phyloP scores from a whole-genome alignment of 495 filamentous ascomycete genomes.

The Penicillium odoratum region DNA sequence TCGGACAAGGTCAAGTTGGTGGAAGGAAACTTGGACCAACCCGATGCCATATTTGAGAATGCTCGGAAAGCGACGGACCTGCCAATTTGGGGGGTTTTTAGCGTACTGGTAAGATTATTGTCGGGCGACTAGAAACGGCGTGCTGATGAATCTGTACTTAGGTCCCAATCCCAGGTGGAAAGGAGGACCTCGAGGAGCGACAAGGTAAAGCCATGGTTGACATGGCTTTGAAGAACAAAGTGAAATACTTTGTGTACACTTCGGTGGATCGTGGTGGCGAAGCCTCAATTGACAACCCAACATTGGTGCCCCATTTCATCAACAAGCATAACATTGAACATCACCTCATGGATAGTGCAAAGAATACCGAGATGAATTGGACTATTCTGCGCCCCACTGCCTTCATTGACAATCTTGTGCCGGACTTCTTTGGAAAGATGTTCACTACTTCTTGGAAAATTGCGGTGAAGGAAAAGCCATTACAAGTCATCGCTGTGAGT shows the following conservation, averaged over 20 bases:
- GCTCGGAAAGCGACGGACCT: conserved; percentile 41
- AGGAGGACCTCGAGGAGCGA: conserved; percentile 56
- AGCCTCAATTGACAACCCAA: conserved; percentile 54
- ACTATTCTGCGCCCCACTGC: conserved; percentile 62
- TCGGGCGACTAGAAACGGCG: conserved; percentile 12
- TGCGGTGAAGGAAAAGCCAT: conserved; percentile 45
- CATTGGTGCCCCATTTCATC: conserved; percentile 61
- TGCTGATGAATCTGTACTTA: no score
- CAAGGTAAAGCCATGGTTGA: conserved; percentile 66
- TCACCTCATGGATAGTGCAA: conserved; percentile 52
- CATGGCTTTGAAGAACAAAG: conserved; percentile 52
- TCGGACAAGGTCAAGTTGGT: conserved; percentile 51
- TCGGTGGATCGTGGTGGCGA: conserved; percentile 69
- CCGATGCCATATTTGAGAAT: conserved; percentile 51
- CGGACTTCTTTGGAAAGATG: conserved; percentile 58
- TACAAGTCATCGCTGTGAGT: conserved; percentile 58
- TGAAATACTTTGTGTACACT: conserved; percentile 64
- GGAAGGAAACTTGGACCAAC: conserved; percentile 56
- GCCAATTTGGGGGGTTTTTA: conserved; percentile 55
- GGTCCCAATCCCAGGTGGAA: no score
- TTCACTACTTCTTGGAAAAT: conserved; percentile 55
- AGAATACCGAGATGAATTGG: conserved; percentile 52
- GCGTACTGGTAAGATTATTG: conserved; percentile 41
- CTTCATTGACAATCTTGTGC: conserved; percentile 68
- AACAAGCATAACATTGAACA: conserved; percentile 65